Evolutionary conservation across 106 monocot genomes (phyloP), one percentile per base, ranked within the genome.

Genomic region (Platanthera zijinensis): DNA sequence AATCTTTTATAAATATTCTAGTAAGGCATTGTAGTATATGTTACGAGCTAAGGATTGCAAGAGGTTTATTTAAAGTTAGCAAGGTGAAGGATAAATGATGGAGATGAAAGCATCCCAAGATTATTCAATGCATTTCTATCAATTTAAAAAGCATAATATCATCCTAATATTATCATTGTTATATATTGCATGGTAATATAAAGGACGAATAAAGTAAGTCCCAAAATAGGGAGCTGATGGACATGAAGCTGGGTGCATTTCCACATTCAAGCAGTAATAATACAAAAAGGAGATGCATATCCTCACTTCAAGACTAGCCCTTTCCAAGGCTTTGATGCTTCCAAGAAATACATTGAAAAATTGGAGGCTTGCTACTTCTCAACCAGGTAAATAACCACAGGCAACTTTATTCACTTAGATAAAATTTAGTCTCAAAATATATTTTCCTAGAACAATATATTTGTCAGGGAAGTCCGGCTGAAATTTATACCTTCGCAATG

Each of bases 401-500:
- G 17, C 17, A 70, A 70, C 25, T 48, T 70, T 70, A 66, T 66
- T 48, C 48, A 17, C 18, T 15, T n/a, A 48, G n/a, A 11, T 10
- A 66, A 66, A 66, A 32, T 28, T 66, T 66, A 28, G 11, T 66
- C 32, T 66, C 66, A 66, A 66, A 11, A 11, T 28, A 10, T 4
- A 7, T 28, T 66, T 32, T 66, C 32, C 32, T 30, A 32, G 32
- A 66, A 25, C 19, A 63, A 8, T 25, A 69, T 10, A 69, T 69
- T 45, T 69, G 1, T 69, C 69, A 69, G 45, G 11, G 3, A 28
- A 18, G 63, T 64, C 22, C 9, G 0, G 10, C 19, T 64, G 7
- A 64, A 64, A 64, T 7, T 8, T 32, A 21, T 73, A 88, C 88
- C 88, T 88, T 85, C 79, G 78, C 88, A 88, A 79, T 88, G 80